A percentile compares a stretch with the other conserved stretches of the same genome.
phyloP scores from a whole-genome alignment of 2,329 filamentous ascomycete genomes.

The Neonectria punicea region DNA sequence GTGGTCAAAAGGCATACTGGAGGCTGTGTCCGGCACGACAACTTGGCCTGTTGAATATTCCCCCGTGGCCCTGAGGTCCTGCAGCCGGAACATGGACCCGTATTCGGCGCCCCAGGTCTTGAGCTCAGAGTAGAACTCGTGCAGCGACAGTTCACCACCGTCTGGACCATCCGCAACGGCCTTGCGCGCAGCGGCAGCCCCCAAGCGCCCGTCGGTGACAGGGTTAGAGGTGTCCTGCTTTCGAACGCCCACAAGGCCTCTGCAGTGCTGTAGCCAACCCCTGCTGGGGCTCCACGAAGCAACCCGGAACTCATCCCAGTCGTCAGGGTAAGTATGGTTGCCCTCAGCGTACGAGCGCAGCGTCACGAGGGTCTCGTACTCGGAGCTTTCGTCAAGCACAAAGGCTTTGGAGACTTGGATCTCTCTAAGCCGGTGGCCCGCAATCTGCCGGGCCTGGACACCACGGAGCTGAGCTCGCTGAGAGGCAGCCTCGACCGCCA shows the following conservation, averaged over 20 bases:
- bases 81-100: neutral
- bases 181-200: too few relatives aligned
- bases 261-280: slow-evolving; percentile 69
- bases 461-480: slow-evolving; percentile 47
- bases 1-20: slow-evolving; percentile 56
- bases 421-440: slow-evolving; percentile 34
- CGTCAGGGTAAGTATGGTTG: slow-evolving; percentile 49
- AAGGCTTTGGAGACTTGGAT: slow-evolving; percentile 42
- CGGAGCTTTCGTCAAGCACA: slow-evolving; percentile 39
- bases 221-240: too few relatives aligned
- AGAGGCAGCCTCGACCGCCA: slow-evolving; percentile 60
- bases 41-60: slow-evolving; percentile 43
- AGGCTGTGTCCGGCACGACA: slow-evolving; percentile 54
- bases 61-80: slow-evolving; percentile 26
- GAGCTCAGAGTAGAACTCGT: too few relatives aligned
- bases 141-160: too few relatives aligned
- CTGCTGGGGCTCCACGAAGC: slow-evolving; percentile 62
- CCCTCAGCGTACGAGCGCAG: slow-evolving; percentile 44
- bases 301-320: slow-evolving; percentile 67
- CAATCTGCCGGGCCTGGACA: slow-evolving; percentile 34
- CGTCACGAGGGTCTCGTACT: slow-evolving; percentile 41
- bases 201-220: too few relatives aligned
- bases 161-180: too few relatives aligned
- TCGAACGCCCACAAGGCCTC: slow-evolving; percentile 50
- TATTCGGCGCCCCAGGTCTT: too few relatives aligned